Conservation (phyloP, 805 yeast species). For the Metschnikowia peoriensis region DNA sequence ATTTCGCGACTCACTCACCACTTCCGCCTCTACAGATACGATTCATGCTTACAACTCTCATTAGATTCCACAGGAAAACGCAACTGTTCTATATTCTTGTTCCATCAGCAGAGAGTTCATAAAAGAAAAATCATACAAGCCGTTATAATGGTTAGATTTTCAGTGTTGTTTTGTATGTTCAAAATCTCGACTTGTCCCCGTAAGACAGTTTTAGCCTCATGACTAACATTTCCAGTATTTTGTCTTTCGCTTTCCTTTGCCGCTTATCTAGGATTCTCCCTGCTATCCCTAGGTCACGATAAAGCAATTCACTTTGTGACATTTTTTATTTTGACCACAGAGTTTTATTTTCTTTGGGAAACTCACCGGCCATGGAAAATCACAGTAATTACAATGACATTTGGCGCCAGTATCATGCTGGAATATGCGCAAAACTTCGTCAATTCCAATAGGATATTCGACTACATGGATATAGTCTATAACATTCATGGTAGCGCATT, state of each 20-base stretch:
- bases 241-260: constrained; percentile 26
- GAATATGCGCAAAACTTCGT: constrained; percentile 50
- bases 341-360: constrained; percentile 48
- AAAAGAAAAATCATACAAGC: not conserved
- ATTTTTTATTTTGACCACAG: constrained; percentile 46
- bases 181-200: too few species aligned
- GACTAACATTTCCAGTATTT: constrained; percentile 24
- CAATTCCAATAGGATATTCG: constrained; percentile 49
- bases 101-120: too few species aligned
- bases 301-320: constrained; percentile 49
- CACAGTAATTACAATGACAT: constrained; percentile 43
- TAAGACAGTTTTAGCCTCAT: not conserved
- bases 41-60: too few species aligned
- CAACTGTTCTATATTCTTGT: too few species aligned
- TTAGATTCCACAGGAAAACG: too few species aligned
- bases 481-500: constrained; percentile 33
- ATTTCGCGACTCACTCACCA: not conserved
- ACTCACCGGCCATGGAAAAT: constrained; percentile 21
- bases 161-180: constrained; percentile 10
- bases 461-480: constrained; percentile 42
- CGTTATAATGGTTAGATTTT: constrained; percentile 1
- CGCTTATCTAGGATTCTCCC: constrained; percentile 52
- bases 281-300: constrained; percentile 47
- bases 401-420: constrained; percentile 47
- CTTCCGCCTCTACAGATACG: too few species aligned